Percentiles rank a stretch among this genome's conserved stretches.
Conservation (phyloP, 2,329 filamentous ascomycete species). For the Pezicula radicicola region DNA sequence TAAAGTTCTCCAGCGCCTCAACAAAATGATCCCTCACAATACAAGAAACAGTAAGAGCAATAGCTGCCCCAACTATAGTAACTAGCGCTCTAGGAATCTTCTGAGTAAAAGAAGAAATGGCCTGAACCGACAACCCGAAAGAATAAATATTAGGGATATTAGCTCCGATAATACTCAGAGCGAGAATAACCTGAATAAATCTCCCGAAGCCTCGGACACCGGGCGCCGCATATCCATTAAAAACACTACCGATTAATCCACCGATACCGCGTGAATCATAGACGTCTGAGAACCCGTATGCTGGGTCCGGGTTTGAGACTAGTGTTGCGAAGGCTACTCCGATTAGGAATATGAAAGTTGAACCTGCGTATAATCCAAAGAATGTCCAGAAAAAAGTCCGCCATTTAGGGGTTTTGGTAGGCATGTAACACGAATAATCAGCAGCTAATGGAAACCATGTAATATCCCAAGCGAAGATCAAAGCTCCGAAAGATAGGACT, state of each 20-base stretch:
- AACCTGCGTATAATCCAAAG: constrained; percentile 62
- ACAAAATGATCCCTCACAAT: constrained; percentile 64
- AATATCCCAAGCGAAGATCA: constrained; percentile 65
- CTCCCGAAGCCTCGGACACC: constrained; percentile 62
- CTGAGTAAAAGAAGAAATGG: constrained; percentile 53
- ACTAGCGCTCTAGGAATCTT: constrained; percentile 62
- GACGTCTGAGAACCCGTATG: constrained; percentile 50
- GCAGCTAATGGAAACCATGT: constrained; percentile 71
- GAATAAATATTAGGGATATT: constrained; percentile 71
- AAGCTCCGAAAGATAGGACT: constrained; percentile 60
- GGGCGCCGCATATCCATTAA: constrained; percentile 44
- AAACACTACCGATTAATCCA: constrained; percentile 61
- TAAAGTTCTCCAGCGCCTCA: constrained; percentile 63
- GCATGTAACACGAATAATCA: constrained; percentile 77
- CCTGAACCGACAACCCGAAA: constrained; percentile 60
- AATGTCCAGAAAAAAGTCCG: constrained; percentile 68
- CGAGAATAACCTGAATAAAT: constrained; percentile 64
- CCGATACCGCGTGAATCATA: constrained; percentile 56
- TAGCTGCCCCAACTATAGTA: constrained; percentile 54
- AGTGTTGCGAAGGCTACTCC: constrained; percentile 68
- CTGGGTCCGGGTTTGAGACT: constrained; percentile 45
- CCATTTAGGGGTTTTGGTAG: constrained; percentile 49
- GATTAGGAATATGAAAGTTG: constrained; percentile 69
- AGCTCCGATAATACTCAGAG: constrained; percentile 62
- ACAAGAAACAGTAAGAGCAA: constrained; percentile 64